Conservation (phyloP, 2,329 filamentous ascomycete species). For the Diaporthe eres region DNA sequence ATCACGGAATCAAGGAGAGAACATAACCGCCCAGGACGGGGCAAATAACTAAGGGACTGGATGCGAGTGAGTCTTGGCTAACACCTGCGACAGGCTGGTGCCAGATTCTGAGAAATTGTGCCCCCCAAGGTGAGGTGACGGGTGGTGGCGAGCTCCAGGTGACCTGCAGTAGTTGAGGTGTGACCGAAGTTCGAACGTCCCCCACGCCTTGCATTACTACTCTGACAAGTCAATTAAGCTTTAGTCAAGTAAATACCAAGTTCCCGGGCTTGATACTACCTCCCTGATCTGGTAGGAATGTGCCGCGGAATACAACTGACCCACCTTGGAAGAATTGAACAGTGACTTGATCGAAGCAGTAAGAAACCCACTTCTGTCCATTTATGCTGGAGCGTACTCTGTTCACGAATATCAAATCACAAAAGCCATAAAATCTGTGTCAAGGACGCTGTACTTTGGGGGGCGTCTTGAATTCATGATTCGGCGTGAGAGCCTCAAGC, state of each 20-base stretch:
- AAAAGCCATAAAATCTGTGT: neutral
- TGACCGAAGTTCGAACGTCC: neutral
- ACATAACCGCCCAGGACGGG: neutral
- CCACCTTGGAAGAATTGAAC: neutral
- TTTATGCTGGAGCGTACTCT: neutral
- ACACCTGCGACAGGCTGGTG: neutral
- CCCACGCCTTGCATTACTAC: neutral
- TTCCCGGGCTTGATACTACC: neutral
- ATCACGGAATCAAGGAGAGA: neutral
- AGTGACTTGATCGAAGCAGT: too few relatives aligned
- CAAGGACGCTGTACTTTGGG: neutral
- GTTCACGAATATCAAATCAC: neutral
- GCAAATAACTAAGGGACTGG: neutral
- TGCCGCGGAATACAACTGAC: neutral
- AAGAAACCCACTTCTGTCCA: neutral
- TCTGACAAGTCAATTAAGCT: conserved; percentile 4
- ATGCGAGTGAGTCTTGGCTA: neutral
- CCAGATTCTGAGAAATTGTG: neutral
- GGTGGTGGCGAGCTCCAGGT: neutral
- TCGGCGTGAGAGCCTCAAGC: neutral
- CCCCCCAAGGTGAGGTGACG: neutral
- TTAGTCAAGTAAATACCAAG: neutral
- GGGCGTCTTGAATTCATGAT: neutral
- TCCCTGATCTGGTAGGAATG: conserved; percentile 1
- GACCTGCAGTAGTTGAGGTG: neutral